Evolutionary conservation across 2,329 filamentous ascomycete genomes (phyloP), one percentile per base, ranked within the genome.

Genomic region (Colletotrichum sp.): DNA sequence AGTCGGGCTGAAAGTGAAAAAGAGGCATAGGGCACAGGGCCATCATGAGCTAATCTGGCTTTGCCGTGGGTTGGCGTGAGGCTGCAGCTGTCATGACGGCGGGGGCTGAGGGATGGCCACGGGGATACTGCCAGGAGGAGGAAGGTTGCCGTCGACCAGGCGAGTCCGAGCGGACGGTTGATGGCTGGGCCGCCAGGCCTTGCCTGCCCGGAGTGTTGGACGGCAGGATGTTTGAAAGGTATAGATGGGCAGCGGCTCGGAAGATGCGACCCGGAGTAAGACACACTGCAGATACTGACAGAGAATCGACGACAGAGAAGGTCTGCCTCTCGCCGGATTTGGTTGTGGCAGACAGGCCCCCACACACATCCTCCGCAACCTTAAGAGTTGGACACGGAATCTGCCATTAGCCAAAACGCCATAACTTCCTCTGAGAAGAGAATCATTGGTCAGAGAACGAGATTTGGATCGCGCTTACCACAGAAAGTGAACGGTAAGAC

Each of bases 31-130:
- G 59, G 30, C 15, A 57, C 24, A 43, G 57, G 39, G 73, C 63
- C 57, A 64, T 16, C 30, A 67, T 13, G 36, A 16, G 26, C 63
- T 72, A 68, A 34, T 26, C 55, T 57, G 36, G 18, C 7, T 39
- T 24, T 64, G 28, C 24, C 10, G 26, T 21, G 16, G 28, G 39
- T 39, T 32, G 21, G 26, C 28, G 32, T 32, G 36, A 66, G 48
- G 60, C 52, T 21, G 34, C 60, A 72, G 55, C 69, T 75, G 73
- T 72, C 69, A 75, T 72, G 73, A 75, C 73, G 69, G 69, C 63
- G 69, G 57, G 55, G 69, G 73, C 73, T 75, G 63, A 43, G 24
- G 34, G 26, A 55, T 30, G 39, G 39, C 39, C 34, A 36, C 63
- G 39, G 63, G 57, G 24, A 28, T n/a, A 63, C 55, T 72, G 39